Percentiles rank a stretch among this genome's conserved stretches.
These are phyloP conservation scores for Phaeosphaeria sp. DNA, from an alignment of 2,329 filamentous ascomycete species.

Conservation along the genomic window DNA sequence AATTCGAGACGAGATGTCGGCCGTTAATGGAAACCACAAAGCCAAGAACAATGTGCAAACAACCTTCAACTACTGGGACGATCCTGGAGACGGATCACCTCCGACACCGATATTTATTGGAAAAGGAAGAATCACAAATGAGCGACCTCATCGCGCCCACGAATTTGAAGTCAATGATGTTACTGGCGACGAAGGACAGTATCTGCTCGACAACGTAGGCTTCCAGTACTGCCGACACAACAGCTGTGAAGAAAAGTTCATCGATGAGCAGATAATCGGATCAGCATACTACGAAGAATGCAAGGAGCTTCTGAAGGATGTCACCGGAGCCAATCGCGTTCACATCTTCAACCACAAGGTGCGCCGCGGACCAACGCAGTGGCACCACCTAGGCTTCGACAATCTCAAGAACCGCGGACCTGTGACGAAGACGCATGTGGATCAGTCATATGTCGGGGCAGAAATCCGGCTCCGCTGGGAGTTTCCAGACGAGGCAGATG, in stretches of 20 bases:
- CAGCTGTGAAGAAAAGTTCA: slow-evolving; percentile 26
- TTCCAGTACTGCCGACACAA: slow-evolving; percentile 28
- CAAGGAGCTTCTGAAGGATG: slow-evolving; percentile 41
- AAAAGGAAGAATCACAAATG: slow-evolving; percentile 30
- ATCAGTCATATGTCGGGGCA: slow-evolving; percentile 41
- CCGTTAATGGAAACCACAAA: slow-evolving; percentile 1
- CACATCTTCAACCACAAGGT: slow-evolving; percentile 70
- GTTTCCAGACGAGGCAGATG: slow-evolving; percentile 24
- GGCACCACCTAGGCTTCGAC: slow-evolving; percentile 35
- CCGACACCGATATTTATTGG: slow-evolving; percentile 32
- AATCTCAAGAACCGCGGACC: slow-evolving; percentile 47
- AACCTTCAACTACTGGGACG: slow-evolving; percentile 32
- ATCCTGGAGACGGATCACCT: slow-evolving; percentile 27
- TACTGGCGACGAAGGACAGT: slow-evolving; percentile 24
- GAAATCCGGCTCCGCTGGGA: slow-evolving; percentile 24
- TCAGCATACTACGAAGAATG: slow-evolving; percentile 28
- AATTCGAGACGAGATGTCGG: not conserved
- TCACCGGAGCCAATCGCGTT: slow-evolving; percentile 62
- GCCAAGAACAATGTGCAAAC: slow-evolving; percentile 24
- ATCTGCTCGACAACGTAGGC: slow-evolving; percentile 26
- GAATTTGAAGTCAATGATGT: slow-evolving; percentile 27
- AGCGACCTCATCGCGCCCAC: slow-evolving; percentile 26
- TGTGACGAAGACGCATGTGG: slow-evolving; percentile 61
- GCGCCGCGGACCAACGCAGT: slow-evolving; percentile 48
- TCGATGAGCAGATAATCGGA: slow-evolving; percentile 20